Conservation (phyloP, 768 basidiomycete genomes). For the Macrolepiota albuminosa region DNA sequence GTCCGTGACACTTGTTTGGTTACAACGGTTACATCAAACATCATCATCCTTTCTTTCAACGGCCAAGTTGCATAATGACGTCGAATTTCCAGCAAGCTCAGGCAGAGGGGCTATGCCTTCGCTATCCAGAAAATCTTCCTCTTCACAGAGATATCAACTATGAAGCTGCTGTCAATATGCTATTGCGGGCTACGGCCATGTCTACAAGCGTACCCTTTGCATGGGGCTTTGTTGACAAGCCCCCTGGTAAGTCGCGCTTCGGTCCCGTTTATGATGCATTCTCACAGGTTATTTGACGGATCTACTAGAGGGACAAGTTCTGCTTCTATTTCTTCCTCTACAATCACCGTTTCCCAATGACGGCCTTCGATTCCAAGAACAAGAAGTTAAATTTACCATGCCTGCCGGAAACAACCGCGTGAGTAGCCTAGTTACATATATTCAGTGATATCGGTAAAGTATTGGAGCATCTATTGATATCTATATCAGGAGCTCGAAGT, state of each 20-base stretch:
- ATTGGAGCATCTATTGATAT: constrained; percentile 1
- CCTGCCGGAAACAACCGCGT: constrained; percentile 50
- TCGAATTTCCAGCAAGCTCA: constrained; percentile 39
- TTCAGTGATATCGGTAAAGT: constrained; percentile 2
- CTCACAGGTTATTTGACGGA: background rate
- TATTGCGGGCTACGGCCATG: constrained; percentile 52
- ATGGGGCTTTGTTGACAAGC: constrained; percentile 78
- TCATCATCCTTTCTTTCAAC: background rate
- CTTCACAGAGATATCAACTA: constrained; percentile 49
- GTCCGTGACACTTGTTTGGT: background rate
- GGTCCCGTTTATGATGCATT: background rate
- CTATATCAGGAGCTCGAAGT: constrained; percentile 68
- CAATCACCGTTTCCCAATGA: constrained; percentile 65
- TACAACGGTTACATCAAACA: background rate
- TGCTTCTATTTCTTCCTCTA: constrained; percentile 61
- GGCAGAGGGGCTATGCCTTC: constrained; percentile 61
- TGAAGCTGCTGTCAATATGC: constrained; percentile 56
- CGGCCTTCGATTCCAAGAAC: constrained; percentile 72
- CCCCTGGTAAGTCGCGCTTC: constrained; percentile 45
- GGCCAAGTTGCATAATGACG: constrained; percentile 14
- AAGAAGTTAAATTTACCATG: constrained; percentile 57
- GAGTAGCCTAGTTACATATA: constrained; percentile 22
- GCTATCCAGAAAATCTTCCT: constrained; percentile 64
- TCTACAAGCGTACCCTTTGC: constrained; percentile 58
- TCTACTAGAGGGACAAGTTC: constrained; percentile 55